These are phyloP conservation scores for Funneliformis caledonium DNA, from an alignment of 371 early-diverging fungal genomes.

Conservation along the genomic window DNA sequence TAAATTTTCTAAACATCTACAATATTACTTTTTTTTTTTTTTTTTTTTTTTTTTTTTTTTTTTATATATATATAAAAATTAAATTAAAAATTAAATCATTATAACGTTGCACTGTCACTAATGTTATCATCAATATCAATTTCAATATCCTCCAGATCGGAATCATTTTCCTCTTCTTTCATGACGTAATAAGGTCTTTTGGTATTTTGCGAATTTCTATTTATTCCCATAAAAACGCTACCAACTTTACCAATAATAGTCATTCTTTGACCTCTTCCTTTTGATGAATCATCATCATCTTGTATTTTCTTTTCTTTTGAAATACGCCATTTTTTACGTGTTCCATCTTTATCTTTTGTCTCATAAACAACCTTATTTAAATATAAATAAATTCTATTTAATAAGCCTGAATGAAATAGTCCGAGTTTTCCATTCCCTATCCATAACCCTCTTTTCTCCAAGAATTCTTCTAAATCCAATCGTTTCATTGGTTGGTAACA, in stretches of 20 bases:
- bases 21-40: too few species aligned
- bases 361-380: constrained; percentile 41
- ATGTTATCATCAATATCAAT: not conserved
- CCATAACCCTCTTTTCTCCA: constrained; percentile 59
- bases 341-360: not conserved
- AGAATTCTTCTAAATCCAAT: constrained; percentile 55
- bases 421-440: constrained; percentile 47
- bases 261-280: not conserved
- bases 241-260: not conserved
- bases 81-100: too few species aligned
- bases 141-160: not conserved
- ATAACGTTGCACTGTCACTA: not conserved
- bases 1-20: too few species aligned
- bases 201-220: not conserved
- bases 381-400: constrained; percentile 57
- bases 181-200: not conserved
- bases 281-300: not conserved
- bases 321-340: not conserved
- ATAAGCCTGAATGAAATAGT: constrained; percentile 55
- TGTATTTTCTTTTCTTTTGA: not conserved
- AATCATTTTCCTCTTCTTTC: not conserved
- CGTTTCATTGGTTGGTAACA: constrained; percentile 63
- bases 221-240: not conserved
- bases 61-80: too few species aligned
- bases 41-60: too few species aligned